A percentile compares a stretch with the other conserved stretches of the same genome.
phyloP scores from a whole-genome alignment of 2,329 filamentous ascomycete species.

The Blastomyces parvus region DNA sequence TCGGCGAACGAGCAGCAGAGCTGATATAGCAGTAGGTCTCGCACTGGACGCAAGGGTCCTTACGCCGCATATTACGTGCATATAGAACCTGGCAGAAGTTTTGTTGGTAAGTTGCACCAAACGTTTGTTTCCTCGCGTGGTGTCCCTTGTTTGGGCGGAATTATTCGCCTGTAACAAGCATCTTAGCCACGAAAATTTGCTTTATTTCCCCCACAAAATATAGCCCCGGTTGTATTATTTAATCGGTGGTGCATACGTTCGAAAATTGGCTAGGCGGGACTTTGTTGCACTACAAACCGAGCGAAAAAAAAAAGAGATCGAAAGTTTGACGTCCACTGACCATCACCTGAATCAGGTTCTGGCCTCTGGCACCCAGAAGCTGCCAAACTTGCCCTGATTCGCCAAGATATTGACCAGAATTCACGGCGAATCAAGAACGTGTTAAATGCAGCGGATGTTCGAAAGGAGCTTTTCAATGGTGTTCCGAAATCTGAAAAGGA shows the following conservation, averaged over 20 bases:
- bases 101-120: constrained; percentile 53
- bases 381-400: constrained; percentile 54
- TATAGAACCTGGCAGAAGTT: constrained; percentile 60
- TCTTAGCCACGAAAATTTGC: background rate
- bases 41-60: constrained; percentile 75
- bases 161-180: background rate
- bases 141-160: background rate
- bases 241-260: background rate
- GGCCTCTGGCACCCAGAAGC: constrained; percentile 74
- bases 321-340: constrained; percentile 6
- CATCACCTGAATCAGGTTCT: constrained; percentile 45
- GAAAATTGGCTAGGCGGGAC: background rate
- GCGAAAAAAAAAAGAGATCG: background rate
- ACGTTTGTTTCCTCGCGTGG: background rate
- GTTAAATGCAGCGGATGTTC: constrained; percentile 52
- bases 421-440: constrained; percentile 60
- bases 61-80: constrained; percentile 88
- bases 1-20: constrained; percentile 11
- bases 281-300: background rate
- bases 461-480: constrained; percentile 54
- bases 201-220: background rate
- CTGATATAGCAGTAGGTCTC: constrained; percentile 46
- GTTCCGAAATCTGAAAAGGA: constrained; percentile 47
- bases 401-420: constrained; percentile 64
- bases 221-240: background rate